Conservation (phyloP, 2,329 filamentous ascomycete species). For the Colletotrichum sp. region DNA sequence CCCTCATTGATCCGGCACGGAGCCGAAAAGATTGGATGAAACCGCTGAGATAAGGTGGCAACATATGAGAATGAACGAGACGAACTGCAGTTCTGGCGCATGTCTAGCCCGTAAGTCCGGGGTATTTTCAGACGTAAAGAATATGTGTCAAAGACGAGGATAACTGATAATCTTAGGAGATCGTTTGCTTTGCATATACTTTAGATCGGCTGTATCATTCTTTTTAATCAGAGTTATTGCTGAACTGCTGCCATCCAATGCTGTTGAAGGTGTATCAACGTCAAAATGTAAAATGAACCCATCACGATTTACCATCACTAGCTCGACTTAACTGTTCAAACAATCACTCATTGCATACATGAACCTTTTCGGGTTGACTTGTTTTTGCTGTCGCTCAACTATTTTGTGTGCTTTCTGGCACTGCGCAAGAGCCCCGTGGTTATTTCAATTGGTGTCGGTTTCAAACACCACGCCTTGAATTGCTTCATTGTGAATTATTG, state of each 20-base stretch:
- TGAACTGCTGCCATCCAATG: neutral
- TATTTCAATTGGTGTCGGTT: neutral
- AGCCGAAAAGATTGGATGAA: neutral
- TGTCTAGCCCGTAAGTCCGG: neutral
- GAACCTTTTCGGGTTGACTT: fast-evolving
- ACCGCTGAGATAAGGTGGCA: neutral
- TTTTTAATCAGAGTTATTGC: neutral
- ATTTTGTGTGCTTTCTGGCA: neutral
- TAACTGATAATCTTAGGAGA: neutral
- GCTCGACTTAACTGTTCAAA: fast-evolving
- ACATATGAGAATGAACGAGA: neutral
- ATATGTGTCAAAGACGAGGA: neutral
- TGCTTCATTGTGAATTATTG: neutral
- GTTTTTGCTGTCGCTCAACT: neutral
- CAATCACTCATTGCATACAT: fast-evolving
- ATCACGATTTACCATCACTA: neutral
- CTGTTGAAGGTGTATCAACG: neutral
- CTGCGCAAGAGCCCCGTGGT: fast-evolving
- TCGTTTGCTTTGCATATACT: neutral
- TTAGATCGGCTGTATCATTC: fast-evolving
- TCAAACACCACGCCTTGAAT: neutral
- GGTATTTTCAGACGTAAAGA: neutral
- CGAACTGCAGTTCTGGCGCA: neutral
- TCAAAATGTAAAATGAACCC: fast-evolving
- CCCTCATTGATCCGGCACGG: neutral